Evolutionary conservation across 306 rosid genomes (phyloP).

Genomic region (Quercus berberidifolia): DNA sequence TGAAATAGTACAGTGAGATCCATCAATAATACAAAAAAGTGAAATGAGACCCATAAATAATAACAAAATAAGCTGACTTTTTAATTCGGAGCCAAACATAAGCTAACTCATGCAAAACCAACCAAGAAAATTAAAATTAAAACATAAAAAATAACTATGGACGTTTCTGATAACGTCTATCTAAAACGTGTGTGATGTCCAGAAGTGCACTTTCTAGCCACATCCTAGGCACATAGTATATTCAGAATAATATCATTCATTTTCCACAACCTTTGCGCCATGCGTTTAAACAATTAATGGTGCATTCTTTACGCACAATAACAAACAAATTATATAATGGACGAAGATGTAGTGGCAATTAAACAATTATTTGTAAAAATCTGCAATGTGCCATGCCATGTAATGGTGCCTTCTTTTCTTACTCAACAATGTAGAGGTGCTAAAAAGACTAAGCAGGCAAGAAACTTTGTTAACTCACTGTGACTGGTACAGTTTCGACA

Average conservation of each 20-base stretch:
- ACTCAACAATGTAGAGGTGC: neutral
- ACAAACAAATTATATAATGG: too few species aligned
- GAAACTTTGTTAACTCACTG: neutral
- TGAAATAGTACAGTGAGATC: too few species aligned
- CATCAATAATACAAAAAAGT: too few species aligned
- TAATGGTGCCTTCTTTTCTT: neutral
- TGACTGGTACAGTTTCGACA: neutral
- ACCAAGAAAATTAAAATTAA: neutral
- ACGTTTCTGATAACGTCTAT: neutral
- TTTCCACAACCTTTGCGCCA: too few species aligned
- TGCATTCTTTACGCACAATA: too few species aligned
- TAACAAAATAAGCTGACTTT: too few species aligned
- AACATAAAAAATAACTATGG: neutral
- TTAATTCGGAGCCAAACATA: too few species aligned
- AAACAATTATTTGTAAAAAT: neutral
- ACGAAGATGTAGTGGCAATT: too few species aligned
- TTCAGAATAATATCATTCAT: neutral
- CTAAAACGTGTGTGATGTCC: too few species aligned
- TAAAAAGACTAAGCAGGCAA: neutral
- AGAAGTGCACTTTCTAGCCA: neutral
- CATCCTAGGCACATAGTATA: neutral
- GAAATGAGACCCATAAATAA: fast-evolving
- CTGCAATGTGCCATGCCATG: neutral
- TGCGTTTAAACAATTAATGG: too few species aligned
- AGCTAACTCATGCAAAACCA: neutral